Conservation (phyloP, 176 grass and related monocot species). For the Bromus sterilis region DNA sequence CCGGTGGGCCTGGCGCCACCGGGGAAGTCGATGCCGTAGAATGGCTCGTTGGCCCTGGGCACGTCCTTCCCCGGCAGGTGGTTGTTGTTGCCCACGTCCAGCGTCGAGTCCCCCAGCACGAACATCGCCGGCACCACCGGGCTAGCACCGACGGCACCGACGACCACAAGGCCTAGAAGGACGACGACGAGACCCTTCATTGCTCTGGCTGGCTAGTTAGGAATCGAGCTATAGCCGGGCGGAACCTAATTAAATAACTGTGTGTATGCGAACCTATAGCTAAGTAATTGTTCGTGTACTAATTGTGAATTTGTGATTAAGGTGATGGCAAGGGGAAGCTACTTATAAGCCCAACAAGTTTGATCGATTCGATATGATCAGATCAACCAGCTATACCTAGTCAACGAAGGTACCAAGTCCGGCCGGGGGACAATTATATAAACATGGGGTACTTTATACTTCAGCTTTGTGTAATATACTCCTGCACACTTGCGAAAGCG, state of each 20-base stretch:
- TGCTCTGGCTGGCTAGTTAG: background rate
- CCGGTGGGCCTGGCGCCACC: conserved; percentile 25
- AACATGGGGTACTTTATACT: too few species aligned
- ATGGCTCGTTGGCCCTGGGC: conserved; percentile 27
- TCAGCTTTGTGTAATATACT: background rate
- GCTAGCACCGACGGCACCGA: background rate
- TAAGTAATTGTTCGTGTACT: background rate
- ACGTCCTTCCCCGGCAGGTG: background rate
- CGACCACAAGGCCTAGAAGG: background rate
- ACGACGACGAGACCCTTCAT: background rate
- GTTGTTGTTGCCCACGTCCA: conserved; percentile 53
- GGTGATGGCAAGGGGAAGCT: background rate
- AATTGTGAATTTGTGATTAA: background rate
- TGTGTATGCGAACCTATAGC: too few species aligned
- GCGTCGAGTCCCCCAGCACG: conserved; percentile 39
- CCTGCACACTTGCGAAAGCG: background rate
- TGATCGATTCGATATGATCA: too few species aligned
- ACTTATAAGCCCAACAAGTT: too few species aligned
- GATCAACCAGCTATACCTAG: too few species aligned
- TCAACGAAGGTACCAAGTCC: background rate
- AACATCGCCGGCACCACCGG: conserved; percentile 27
- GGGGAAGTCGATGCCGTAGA: conserved; percentile 43
- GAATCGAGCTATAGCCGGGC: background rate
- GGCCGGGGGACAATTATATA: too few species aligned
- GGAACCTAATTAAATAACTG: too few species aligned